Evolutionary conservation across 2,329 filamentous ascomycete species (phyloP).

Genomic region (Cercospora canescens): DNA sequence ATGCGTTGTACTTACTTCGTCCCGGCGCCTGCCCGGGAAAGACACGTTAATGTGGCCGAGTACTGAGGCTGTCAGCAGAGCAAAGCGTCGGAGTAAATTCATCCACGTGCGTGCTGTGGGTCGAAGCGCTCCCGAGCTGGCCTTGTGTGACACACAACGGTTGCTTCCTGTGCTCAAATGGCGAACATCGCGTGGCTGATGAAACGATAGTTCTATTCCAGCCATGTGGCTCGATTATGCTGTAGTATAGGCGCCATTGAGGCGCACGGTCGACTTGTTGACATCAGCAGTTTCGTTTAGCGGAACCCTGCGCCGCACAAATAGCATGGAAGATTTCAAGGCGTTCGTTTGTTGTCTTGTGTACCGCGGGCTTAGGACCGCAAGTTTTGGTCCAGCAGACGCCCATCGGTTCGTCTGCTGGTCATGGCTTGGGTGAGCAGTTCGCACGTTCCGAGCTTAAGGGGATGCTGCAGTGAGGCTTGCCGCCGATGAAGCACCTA

Average conservation of each 20-base stretch:
- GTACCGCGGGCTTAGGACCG: not conserved
- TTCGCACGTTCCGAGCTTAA: not conserved
- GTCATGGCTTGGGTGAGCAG: not conserved
- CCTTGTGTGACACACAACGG: not conserved
- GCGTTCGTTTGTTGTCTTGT: not conserved
- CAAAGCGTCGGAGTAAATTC: too few relatives aligned
- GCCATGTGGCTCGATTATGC: not conserved
- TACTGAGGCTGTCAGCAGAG: too few relatives aligned
- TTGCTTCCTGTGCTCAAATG: not conserved
- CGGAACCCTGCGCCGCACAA: not conserved
- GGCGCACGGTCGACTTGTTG: not conserved
- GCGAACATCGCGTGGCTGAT: not conserved
- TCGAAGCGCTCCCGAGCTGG: not conserved
- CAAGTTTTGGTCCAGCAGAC: not conserved
- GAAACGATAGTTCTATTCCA: not conserved
- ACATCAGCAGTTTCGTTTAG: not conserved
- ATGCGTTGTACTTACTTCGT: too few relatives aligned
- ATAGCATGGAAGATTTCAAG: not conserved
- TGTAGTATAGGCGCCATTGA: not conserved
- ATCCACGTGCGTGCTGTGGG: not conserved
- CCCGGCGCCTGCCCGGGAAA: too few relatives aligned
- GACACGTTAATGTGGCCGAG: too few relatives aligned
- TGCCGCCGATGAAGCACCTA: not conserved
- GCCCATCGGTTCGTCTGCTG: not conserved
- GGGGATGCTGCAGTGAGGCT: not conserved